A percentile compares a stretch with the other conserved stretches of the same genome.
Evolutionary conservation across 208 protist genomes (phyloP).

Genomic region (Spongospora subterranea): DNA sequence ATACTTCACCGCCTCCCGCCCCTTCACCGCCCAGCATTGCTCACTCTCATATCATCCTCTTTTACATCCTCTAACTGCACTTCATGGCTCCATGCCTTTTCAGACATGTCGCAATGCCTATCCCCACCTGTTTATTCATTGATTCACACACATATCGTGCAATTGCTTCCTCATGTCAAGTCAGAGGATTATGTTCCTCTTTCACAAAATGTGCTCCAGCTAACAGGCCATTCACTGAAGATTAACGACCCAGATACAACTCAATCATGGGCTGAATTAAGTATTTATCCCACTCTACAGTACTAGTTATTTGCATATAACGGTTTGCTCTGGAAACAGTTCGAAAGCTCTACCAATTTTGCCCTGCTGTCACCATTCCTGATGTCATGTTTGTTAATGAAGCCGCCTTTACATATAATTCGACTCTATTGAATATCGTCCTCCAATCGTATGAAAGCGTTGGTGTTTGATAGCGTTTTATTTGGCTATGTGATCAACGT

Average conservation of each 20-base stretch:
- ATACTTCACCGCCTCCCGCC: not conserved
- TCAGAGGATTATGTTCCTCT: not conserved
- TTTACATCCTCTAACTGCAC: not conserved
- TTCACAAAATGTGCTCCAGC: not conserved
- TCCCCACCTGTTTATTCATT: not conserved
- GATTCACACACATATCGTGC: not conserved
- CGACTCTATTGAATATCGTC: not conserved
- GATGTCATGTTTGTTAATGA: not conserved
- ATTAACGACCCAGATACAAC: not conserved
- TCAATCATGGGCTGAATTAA: not conserved
- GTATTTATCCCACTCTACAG: not conserved
- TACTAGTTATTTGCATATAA: not conserved
- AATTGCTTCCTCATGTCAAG: not conserved
- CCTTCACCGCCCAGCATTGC: not conserved
- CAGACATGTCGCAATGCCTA: not conserved
- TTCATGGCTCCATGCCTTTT: not conserved
- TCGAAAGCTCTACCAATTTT: not conserved
- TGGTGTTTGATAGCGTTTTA: not conserved
- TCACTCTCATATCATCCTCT: not conserved
- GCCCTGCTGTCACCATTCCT: not conserved
- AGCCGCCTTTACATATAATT: not conserved
- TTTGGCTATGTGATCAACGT: not conserved
- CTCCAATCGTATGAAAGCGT: not conserved
- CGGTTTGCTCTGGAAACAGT: not conserved
- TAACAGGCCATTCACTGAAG: not conserved